A percentile compares a stretch with the other conserved stretches of the same genome.
Evolutionary conservation across 257 asterid genomes (phyloP).

Genomic region (Oldenlandia corymbosa): DNA sequence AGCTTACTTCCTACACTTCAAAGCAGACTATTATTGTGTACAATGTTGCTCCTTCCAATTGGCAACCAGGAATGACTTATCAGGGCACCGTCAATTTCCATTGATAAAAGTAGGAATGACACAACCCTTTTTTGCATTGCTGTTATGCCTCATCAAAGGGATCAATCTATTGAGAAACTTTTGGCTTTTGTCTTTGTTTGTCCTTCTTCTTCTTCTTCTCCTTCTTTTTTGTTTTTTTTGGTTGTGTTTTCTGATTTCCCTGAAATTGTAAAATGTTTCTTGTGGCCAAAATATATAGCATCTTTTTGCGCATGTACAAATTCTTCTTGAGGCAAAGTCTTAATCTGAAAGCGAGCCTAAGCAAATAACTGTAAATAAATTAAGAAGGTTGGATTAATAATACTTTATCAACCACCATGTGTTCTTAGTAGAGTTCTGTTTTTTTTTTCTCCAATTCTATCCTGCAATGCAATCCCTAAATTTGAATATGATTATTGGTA

Average conservation of each 20-base stretch:
- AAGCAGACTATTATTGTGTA: slow-evolving; percentile 44
- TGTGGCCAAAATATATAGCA: background rate
- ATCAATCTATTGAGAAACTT: too few species aligned
- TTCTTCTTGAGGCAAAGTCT: background rate
- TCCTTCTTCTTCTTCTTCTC: background rate
- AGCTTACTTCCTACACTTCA: slow-evolving; percentile 50
- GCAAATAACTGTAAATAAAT: too few species aligned
- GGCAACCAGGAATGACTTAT: slow-evolving; percentile 58
- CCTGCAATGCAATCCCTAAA: too few species aligned
- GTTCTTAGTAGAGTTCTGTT: too few species aligned
- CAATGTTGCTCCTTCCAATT: slow-evolving; percentile 64
- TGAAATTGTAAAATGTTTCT: background rate
- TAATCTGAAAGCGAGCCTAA: too few species aligned
- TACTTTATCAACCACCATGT: too few species aligned
- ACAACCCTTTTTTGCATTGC: too few species aligned
- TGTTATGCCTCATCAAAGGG: background rate
- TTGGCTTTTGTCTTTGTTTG: background rate
- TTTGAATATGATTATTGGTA: too few species aligned
- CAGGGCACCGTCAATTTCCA: slow-evolving; percentile 43
- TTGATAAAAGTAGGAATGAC: slow-evolving; percentile 16
- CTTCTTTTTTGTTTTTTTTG: background rate
- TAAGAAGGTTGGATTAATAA: too few species aligned
- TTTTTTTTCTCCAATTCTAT: too few species aligned
- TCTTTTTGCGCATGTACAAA: slow-evolving; percentile 8
- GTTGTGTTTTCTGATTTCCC: background rate